A percentile compares a stretch with the other conserved stretches of the same genome.
phyloP scores from a whole-genome alignment of 805 yeast species.

The Tetrapisispora iriomotensis region DNA sequence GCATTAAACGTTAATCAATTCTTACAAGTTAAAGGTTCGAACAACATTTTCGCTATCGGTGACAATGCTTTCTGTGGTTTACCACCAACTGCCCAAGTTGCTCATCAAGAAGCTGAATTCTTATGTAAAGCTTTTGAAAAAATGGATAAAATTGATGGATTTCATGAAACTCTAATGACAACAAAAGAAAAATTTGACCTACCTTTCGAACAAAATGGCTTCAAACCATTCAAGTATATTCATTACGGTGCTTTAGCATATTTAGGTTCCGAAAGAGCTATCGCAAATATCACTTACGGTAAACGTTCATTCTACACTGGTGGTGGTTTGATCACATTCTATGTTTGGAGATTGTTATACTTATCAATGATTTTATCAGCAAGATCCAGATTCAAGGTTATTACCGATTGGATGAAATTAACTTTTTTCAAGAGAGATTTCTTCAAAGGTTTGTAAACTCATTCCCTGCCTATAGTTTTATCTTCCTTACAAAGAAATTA shows the following conservation, averaged over 20 bases:
- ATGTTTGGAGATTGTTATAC: conserved; percentile 90
- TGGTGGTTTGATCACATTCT: conserved; percentile 81
- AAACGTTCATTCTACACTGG: conserved; percentile 73
- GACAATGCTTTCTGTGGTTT: conserved; percentile 83
- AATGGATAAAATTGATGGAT: conserved; percentile 32
- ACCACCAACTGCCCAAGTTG: conserved; percentile 97
- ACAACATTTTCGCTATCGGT: conserved; percentile 80
- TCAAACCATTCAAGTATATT: conserved; percentile 63
- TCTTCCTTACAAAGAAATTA: no score
- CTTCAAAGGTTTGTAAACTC: conserved; percentile 59
- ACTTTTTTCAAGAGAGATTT: conserved; percentile 87
- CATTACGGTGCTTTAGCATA: conserved; percentile 92
- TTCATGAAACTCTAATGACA: conserved; percentile 30
- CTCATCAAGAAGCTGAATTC: conserved; percentile 84
- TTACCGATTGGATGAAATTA: conserved; percentile 83
- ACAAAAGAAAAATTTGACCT: conserved; percentile 32
- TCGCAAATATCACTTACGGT: conserved; percentile 79
- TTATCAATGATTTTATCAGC: conserved; percentile 81
- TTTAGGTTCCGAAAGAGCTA: conserved; percentile 87
- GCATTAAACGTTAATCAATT: conserved; percentile 76
- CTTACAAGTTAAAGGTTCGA: conserved; percentile 72
- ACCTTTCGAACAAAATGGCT: conserved; percentile 37
- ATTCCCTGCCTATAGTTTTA: not conserved
- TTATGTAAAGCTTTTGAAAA: conserved; percentile 65
- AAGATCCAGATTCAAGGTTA: conserved; percentile 77